These are phyloP conservation scores for Calonectria pteridis DNA, from an alignment of 2,329 filamentous ascomycete genomes.

Conservation along the genomic window DNA sequence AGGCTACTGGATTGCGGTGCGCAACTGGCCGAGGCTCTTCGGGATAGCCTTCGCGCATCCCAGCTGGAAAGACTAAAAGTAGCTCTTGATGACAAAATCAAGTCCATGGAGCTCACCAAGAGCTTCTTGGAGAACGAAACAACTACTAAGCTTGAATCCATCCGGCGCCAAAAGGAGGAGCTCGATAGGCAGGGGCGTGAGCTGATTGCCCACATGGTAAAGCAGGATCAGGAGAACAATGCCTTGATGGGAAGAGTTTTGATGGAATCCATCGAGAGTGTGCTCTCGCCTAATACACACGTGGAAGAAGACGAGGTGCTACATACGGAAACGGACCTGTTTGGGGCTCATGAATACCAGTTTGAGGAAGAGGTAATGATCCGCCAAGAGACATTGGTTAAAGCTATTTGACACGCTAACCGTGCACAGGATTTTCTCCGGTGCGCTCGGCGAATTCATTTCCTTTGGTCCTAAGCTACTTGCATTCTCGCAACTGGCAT, in stretches of 20 bases:
- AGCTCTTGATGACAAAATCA: not conserved
- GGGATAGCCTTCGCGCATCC: not conserved
- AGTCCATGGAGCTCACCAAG: conserved; percentile 10
- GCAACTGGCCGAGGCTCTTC: not conserved
- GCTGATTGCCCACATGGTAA: conserved; percentile 4
- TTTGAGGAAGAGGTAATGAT: not conserved
- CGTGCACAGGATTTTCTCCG: not conserved
- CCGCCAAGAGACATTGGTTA: not conserved
- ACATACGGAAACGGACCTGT: not conserved
- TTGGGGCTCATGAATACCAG: not conserved
- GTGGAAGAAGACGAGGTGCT: not conserved
- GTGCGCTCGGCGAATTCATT: not conserved
- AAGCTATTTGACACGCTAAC: not conserved
- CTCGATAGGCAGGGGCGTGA: conserved; percentile 4
- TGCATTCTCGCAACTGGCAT: not conserved
- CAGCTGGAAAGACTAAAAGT: not conserved
- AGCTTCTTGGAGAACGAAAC: conserved; percentile 9
- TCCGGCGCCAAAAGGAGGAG: conserved; percentile 8
- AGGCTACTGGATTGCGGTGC: not conserved
- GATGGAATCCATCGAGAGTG: not conserved
- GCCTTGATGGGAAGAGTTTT: not conserved
- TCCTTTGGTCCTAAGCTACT: not conserved
- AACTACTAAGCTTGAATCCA: not conserved
- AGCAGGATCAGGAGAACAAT: not conserved
- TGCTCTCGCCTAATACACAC: not conserved